Conservation (phyloP, 148 eudicot genomes). For the Hydrangea macrophylla region DNA sequence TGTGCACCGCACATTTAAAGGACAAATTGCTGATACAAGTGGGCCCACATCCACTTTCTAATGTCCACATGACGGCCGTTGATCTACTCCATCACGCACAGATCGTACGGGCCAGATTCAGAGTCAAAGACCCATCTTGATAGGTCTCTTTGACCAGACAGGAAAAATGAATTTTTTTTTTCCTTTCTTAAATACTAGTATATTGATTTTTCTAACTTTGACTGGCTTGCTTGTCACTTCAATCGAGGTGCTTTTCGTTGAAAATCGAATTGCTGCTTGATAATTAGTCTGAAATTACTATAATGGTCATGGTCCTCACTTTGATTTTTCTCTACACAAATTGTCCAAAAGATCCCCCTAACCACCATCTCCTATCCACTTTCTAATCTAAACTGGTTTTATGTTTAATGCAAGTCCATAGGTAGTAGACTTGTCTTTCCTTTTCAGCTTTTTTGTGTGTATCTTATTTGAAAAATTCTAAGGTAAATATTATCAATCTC, state of each 20-base stretch:
- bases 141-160: constrained; percentile 35
- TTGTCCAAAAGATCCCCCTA: no score
- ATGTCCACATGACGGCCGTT: background rate
- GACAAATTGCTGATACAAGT: constrained; percentile 11
- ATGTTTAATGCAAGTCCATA: no score
- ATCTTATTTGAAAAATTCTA: no score
- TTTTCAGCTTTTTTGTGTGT: no score
- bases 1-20: no score
- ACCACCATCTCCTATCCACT: no score
- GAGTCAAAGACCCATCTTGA: constrained; percentile 31
- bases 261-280: constrained; percentile 23
- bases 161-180: constrained; percentile 7
- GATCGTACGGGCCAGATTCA: constrained; percentile 16
- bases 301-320: background rate
- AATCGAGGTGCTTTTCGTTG: constrained; percentile 51
- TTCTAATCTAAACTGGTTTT: no score
- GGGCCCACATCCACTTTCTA: constrained; percentile 5
- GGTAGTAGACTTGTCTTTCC: no score
- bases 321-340: background rate
- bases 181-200: background rate
- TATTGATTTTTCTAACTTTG: constrained; percentile 27
- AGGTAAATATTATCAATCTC: no score
- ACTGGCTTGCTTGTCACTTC: constrained; percentile 41
- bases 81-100: no score
- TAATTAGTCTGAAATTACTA: background rate